Conservation (phyloP, 345 rosid species). For the Gynandropsis gynandra region DNA sequence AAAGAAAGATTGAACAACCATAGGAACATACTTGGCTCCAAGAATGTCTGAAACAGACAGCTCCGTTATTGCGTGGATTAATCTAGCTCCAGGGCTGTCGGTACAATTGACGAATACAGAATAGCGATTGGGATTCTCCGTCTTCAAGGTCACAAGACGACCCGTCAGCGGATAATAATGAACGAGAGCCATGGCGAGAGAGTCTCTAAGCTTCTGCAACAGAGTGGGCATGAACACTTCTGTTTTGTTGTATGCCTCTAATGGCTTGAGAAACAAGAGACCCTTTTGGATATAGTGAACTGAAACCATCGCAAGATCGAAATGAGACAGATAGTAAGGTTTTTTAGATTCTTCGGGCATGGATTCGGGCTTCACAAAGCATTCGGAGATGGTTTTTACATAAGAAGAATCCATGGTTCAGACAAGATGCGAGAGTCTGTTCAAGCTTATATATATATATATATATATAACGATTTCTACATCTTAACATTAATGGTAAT, state of each 20-base stretch:
- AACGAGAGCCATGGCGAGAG: slow-evolving; percentile 50
- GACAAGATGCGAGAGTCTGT: background rate
- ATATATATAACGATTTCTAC: too few species aligned
- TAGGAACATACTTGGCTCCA: slow-evolving; percentile 44
- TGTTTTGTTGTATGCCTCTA: slow-evolving; percentile 11
- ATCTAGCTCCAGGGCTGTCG: slow-evolving; percentile 60
- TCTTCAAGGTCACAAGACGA: slow-evolving; percentile 33
- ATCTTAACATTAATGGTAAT: too few species aligned
- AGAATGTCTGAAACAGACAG: slow-evolving; percentile 36
- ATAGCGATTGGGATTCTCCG: slow-evolving; percentile 29
- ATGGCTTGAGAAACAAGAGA: slow-evolving; percentile 44
- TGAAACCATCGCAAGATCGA: slow-evolving; percentile 50
- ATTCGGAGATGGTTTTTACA: slow-evolving; percentile 39
- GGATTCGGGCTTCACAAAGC: slow-evolving; percentile 44
- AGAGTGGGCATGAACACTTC: slow-evolving; percentile 34
- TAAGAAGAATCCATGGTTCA: slow-evolving; percentile 21
- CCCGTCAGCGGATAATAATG: slow-evolving; percentile 74
- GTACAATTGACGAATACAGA: slow-evolving; percentile 47
- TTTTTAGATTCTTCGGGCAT: slow-evolving; percentile 30
- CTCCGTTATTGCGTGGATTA: slow-evolving; percentile 44
- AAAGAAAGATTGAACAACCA: slow-evolving; percentile 54
- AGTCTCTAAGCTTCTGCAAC: slow-evolving; percentile 39
- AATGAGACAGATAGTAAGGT: slow-evolving; percentile 38
- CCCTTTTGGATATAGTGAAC: slow-evolving; percentile 61
- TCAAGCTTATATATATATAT: too few species aligned